Evolutionary conservation across 495 filamentous ascomycete genomes (phyloP).

Genomic region (Penicillium crystallinum): DNA sequence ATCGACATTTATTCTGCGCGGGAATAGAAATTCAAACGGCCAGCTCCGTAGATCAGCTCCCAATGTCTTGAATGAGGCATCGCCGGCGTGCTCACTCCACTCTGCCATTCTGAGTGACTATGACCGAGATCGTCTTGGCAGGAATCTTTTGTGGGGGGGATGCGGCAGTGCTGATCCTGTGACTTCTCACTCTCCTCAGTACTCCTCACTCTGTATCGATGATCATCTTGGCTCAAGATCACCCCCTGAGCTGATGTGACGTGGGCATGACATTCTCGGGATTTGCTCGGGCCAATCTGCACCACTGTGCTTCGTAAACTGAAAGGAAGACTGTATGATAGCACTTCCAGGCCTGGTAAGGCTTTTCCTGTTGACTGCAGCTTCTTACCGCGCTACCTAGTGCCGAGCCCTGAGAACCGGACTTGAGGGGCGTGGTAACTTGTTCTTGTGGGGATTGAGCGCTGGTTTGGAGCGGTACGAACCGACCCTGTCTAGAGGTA

Average conservation of each 20-base stretch:
- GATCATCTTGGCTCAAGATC: not conserved
- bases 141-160: not conserved
- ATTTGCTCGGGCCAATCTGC: not conserved
- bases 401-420: not conserved
- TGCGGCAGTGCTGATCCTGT: slow-evolving; percentile 8
- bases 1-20: not conserved
- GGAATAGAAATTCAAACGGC: not conserved
- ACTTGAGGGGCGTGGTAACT: not conserved
- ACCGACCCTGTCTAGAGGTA: too few relatives aligned
- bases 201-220: slow-evolving; percentile 9
- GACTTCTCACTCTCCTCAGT: slow-evolving; percentile 10
- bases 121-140: not conserved
- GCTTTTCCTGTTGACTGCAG: not conserved
- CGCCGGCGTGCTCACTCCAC: not conserved
- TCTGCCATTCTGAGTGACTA: slow-evolving; percentile 1
- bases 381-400: not conserved
- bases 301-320: not conserved
- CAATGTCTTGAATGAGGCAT: not conserved
- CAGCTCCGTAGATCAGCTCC: not conserved
- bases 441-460: not conserved
- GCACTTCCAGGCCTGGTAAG: not conserved
- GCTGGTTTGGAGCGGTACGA: not conserved
- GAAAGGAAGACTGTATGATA: not conserved
- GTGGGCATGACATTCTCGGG: not conserved
- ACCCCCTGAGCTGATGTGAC: not conserved